Base-by-base conservation (phyloP, 2,329 filamentous ascomycete genomes). In the Alternaria metachromatica region DNA sequence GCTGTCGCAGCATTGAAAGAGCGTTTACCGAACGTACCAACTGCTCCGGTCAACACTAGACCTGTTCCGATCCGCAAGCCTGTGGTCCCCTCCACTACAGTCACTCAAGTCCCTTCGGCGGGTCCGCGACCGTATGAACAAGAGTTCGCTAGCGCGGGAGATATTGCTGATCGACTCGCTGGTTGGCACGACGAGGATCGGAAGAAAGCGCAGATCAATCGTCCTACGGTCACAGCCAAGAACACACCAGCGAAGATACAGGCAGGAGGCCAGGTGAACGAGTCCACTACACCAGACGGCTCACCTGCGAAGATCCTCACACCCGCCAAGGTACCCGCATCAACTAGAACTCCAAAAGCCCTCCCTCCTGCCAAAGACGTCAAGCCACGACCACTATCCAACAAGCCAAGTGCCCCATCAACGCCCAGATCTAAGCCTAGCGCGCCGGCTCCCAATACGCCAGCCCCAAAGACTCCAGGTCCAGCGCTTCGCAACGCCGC, bases 151-250 rank as follows among this genome's bases (percentile, higher is more conserved):
- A 66, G 66, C 41, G 69, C 68, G 2, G 49, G 60, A 20, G 67
- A 64, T 2, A 71, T 73, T 13, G 67, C 66, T 6, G 58, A 50
- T 4, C 65, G 64, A 13, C 50, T 73, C 7, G 59, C 62, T 1
- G n/a, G 55, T 46, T 72, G 70, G 70, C 64, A 72, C 15, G 60
- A 21, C 13, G 64, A 64, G 18, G 58, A 64, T 13, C 23, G 53
- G 10, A 51, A 63, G 30, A 64, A 50, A 8, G 20, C 62, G 6
- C n/a, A 33, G 1, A 26, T 8, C 15, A 25, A 44, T 20, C 15
- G 43, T 20, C 49, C 54, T 1, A 25, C 25, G 5, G 51, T 56
- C 12, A 41, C 57, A 4, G 23, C 18, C 1, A 63, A 41, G 55
- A 65, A 62, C 18, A 33, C 49, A 1, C 18, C 56, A 9, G 13